Evolutionary conservation across 257 asterid species (phyloP), one percentile per base, ranked within the genome.

Genomic region (Solanum sejunctum): DNA sequence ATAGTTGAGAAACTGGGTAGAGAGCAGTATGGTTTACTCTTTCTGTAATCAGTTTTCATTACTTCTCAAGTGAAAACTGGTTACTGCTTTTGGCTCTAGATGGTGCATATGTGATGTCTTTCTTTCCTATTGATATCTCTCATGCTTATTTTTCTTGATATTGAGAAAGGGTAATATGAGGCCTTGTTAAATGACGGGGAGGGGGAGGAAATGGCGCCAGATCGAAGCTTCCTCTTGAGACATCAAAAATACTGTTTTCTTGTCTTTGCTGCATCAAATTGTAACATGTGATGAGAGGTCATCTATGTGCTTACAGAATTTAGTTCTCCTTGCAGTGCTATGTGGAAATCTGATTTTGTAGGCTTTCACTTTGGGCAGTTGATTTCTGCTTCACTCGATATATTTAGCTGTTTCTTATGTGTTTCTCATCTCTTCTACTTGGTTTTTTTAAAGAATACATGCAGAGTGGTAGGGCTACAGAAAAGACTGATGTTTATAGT

Each of bases 401-500:
- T 60, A 20, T 51, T 58, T 79, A 10, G 26, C 51, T 49, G 21
- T 80, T 77, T 70, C 82, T 77, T 77, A 51, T 51, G 82, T 23
- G 82, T 77, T 49, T 49, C 43, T 77, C 55, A 45, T 66, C 70
- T 80, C 63, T n/a, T 6, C 52, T 80, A 13, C 80, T 71, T 18
- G 21, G 21, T 87, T 56, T 18, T 32, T 32, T 84, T 20, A 71
- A 36, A 96, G 98, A 94, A 89, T 96, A 94, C 88, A 94, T 96
- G 98, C 99, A 92, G 88, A 94, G 99, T 88, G 97, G 98, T 39
- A 90, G 97, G 86, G 98, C 97, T 85, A 94, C 98, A 8, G 95
- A 94, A 88, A 94, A 94, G 92, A 92, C 94, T 28, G 97, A 94
- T 86, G 96, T 94, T 70, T 94, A 93, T 80, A 93, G 98, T 90